Conservation (phyloP, 208 protist genomes). For the Trypanosoma cruzi region DNA sequence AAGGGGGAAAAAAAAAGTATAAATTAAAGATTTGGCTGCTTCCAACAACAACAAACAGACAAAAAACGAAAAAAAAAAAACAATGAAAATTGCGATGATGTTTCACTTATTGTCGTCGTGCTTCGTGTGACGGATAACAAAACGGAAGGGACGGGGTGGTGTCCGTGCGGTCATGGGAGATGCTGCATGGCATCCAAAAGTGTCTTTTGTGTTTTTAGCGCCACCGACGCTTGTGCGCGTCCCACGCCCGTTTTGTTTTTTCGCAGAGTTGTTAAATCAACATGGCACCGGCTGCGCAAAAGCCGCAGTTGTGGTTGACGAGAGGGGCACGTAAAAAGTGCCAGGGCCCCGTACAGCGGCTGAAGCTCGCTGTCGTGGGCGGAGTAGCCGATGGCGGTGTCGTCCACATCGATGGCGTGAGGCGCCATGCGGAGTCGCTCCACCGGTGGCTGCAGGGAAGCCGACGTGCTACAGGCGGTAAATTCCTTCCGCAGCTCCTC, state of each 20-base stretch:
- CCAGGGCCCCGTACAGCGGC: slow-evolving; percentile 52
- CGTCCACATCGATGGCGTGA: background rate
- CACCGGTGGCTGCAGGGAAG: slow-evolving; percentile 8
- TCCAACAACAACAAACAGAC: too few relatives aligned
- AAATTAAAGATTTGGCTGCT: too few relatives aligned
- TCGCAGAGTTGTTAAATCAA: slow-evolving; percentile 7
- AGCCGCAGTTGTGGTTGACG: slow-evolving; percentile 7
- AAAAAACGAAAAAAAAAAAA: background rate
- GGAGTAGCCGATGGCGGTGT: background rate
- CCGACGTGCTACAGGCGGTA: background rate
- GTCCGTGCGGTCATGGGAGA: slow-evolving; percentile 15
- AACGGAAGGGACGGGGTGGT: too few relatives aligned
- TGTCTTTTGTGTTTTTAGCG: slow-evolving; percentile 26
- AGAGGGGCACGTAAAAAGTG: slow-evolving; percentile 27
- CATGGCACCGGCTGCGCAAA: slow-evolving; percentile 6
- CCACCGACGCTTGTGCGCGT: background rate
- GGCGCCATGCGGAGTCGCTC: background rate
- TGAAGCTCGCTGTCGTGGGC: slow-evolving; percentile 33
- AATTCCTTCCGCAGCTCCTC: slow-evolving; percentile 37
- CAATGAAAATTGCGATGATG: background rate
- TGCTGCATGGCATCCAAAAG: slow-evolving; percentile 37
- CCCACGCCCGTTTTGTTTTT: background rate
- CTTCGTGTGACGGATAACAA: too few relatives aligned
- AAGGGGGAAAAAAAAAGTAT: too few relatives aligned
- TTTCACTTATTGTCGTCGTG: too few relatives aligned